Conservation (phyloP, 768 basidiomycete species). For the Sutorius australiensis region DNA sequence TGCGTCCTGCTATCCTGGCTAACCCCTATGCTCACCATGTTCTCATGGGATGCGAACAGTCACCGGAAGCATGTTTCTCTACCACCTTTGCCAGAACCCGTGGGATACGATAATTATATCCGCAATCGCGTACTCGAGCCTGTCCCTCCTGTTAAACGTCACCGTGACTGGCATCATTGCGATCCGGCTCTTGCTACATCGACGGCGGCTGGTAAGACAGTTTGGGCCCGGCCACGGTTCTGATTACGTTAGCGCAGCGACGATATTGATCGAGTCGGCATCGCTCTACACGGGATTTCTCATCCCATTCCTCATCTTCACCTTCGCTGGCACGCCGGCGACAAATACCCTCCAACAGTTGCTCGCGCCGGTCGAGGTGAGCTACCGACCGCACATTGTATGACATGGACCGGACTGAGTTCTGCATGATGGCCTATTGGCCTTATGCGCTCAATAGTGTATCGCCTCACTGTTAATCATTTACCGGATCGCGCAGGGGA, state of each 20-base stretch:
- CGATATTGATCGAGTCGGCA: slow-evolving; percentile 19
- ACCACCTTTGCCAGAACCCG: neutral
- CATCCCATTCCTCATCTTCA: slow-evolving; percentile 14
- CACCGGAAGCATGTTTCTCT: slow-evolving; percentile 4
- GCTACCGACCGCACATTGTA: neutral
- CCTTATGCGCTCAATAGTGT: neutral
- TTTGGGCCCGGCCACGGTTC: slow-evolving; percentile 16
- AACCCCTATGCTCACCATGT: neutral
- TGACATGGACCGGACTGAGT: neutral
- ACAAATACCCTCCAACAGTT: slow-evolving; percentile 14
- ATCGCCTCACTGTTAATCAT: slow-evolving; percentile 20
- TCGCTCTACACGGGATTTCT: slow-evolving; percentile 15
- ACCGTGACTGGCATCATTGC: slow-evolving; percentile 17
- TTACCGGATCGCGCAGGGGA: slow-evolving; percentile 18
- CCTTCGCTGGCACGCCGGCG: neutral
- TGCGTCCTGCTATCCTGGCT: slow-evolving; percentile 1
- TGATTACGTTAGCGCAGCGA: slow-evolving; percentile 3
- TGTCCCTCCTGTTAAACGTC: slow-evolving; percentile 15
- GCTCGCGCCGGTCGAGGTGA: slow-evolving; percentile 20
- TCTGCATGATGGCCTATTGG: neutral
- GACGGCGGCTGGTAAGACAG: slow-evolving; percentile 5
- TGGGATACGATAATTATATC: no score
- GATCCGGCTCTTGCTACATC: slow-evolving; percentile 11
- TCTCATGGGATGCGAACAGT: neutral
- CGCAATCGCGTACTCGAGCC: slow-evolving; percentile 3